A percentile compares a stretch with the other conserved stretches of the same genome.
These are phyloP conservation scores for Trypanosoma caninum DNA, from an alignment of 208 protist genomes.

Conservation along the genomic window DNA sequence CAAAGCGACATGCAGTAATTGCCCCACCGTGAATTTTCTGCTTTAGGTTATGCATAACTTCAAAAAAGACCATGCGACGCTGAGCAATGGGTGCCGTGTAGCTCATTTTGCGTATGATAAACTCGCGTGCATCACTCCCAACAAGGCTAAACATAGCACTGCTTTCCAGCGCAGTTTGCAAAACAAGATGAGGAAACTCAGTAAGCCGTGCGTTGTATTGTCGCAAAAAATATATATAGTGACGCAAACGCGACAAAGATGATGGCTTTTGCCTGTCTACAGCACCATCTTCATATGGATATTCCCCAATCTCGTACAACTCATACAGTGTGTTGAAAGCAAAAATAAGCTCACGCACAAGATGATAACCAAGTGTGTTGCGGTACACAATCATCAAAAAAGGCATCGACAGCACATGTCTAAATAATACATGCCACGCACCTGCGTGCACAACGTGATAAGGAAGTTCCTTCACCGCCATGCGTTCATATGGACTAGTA, in stretches of 20 bases:
- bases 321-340: constrained; percentile 70
- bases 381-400: constrained; percentile 67
- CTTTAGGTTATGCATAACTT: constrained; percentile 11
- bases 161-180: constrained; percentile 53
- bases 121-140: constrained; percentile 24
- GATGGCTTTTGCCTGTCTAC: background rate
- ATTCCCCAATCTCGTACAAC: constrained; percentile 44
- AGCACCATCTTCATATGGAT: constrained; percentile 17
- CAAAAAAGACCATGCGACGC: constrained; percentile 21
- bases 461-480: constrained; percentile 66
- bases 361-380: constrained; percentile 50
- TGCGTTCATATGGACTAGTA: constrained; percentile 40
- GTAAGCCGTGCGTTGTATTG: constrained; percentile 48
- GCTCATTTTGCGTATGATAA: constrained; percentile 28
- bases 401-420: constrained; percentile 48
- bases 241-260: constrained; percentile 38
- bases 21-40: constrained; percentile 37
- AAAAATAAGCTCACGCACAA: constrained; percentile 59
- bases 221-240: constrained; percentile 78
- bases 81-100: constrained; percentile 6
- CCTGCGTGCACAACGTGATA: constrained; percentile 41
- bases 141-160: constrained; percentile 19
- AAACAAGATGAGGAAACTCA: constrained; percentile 45
- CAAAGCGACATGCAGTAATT: constrained; percentile 36
- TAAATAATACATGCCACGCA: constrained; percentile 46